Conservation (phyloP, 2,329 filamentous ascomycete species). For the Mollisia scopiformis region DNA sequence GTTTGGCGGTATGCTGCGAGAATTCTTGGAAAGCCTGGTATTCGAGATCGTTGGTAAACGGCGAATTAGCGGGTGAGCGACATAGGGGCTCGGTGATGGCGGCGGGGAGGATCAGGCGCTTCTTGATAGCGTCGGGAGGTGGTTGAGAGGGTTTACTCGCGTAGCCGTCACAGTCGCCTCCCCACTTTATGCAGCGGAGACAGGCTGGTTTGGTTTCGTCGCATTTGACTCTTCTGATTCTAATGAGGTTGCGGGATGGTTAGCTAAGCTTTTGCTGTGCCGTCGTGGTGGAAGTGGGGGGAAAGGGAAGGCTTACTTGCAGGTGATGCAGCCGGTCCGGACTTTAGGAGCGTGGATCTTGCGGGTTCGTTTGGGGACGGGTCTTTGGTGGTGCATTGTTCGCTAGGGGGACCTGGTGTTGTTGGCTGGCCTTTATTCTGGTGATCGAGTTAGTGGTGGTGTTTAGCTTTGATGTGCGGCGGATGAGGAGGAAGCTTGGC, state of each 20-base stretch:
- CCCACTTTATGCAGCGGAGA: background rate
- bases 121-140: background rate
- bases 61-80: background rate
- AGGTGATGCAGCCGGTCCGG: conserved; percentile 5
- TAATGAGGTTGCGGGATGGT: background rate
- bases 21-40: conserved; percentile 21
- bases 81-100: background rate
- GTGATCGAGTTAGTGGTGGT: no score
- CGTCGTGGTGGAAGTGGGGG: background rate
- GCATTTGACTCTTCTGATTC: conserved; percentile 5
- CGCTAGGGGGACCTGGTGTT: no score
- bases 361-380: background rate
- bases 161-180: background rate
- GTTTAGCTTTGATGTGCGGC: no score
- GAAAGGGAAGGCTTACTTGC: conserved; percentile 1
- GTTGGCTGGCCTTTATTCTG: no score
- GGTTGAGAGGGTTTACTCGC: no score
- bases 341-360: conserved; percentile 2
- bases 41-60: conserved; percentile 17
- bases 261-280: background rate
- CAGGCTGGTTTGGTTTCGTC: background rate
- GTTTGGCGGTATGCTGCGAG: conserved; percentile 13
- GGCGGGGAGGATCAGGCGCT: background rate
- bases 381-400: background rate
- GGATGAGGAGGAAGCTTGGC: no score